Percentiles rank a stretch among this genome's conserved stretches.
Conservation (phyloP, 2,329 filamentous ascomycete genomes). For the Didymella exigua region DNA sequence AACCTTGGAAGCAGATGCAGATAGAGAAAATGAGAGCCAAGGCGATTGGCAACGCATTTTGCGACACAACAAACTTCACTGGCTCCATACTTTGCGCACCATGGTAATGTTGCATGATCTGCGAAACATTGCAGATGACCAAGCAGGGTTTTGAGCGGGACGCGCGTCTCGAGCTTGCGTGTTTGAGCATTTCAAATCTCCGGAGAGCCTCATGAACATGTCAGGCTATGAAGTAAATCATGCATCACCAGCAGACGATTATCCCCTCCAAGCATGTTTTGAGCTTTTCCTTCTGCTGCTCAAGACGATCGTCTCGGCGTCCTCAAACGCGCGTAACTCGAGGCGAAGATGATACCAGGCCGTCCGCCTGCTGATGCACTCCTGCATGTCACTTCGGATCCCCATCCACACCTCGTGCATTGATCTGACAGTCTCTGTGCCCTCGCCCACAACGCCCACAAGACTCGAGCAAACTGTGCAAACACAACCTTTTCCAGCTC, state of each 20-base stretch:
- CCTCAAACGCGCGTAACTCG: background rate
- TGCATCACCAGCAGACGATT: background rate
- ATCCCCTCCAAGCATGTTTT: background rate
- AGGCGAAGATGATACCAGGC: background rate
- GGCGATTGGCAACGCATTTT: constrained; percentile 17
- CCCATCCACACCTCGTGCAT: constrained; percentile 3
- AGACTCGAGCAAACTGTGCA: background rate
- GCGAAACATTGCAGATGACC: constrained; percentile 11
- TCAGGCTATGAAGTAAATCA: background rate
- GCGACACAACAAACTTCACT: constrained; percentile 3
- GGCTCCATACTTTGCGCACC: background rate
- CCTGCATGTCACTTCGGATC: constrained; percentile 5
- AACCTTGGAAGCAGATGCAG: constrained; percentile 4
- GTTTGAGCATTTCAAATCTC: constrained; percentile 7
- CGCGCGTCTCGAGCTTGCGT: constrained; percentile 8
- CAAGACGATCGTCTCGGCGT: background rate
- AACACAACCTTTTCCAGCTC: background rate
- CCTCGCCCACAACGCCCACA: background rate
- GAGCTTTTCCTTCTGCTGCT: background rate
- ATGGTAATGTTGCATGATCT: constrained; percentile 14
- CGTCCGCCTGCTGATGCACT: constrained; percentile 3
- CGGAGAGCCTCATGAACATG: background rate
- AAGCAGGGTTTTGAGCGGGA: background rate
- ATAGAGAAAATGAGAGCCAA: constrained; percentile 26
- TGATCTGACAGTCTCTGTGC: background rate